Evolutionary conservation across 2,329 filamentous ascomycete species (phyloP).

Genomic region (Sporothrix sp.): DNA sequence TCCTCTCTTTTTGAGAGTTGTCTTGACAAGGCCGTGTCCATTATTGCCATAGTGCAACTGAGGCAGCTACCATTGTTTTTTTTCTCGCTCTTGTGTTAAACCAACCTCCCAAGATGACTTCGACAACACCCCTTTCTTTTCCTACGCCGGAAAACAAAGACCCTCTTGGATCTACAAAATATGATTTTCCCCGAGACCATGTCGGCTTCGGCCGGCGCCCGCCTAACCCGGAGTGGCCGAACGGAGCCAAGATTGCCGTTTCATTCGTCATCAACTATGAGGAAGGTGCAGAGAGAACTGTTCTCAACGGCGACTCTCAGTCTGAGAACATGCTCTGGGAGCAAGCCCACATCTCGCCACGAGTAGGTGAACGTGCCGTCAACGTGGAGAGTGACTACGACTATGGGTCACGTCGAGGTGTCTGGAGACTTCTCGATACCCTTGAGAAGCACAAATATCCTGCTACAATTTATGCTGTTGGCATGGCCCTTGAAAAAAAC

Average conservation of each 20-base stretch:
- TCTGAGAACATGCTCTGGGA: constrained; percentile 15
- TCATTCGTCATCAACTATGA: constrained; percentile 31
- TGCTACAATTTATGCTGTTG: constrained; percentile 15
- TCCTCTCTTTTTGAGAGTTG: background rate
- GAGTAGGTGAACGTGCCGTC: constrained; percentile 13
- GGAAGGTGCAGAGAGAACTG: constrained; percentile 24
- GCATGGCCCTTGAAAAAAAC: constrained; percentile 16
- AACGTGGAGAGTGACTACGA: constrained; percentile 18
- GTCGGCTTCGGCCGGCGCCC: constrained; percentile 14
- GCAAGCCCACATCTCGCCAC: constrained; percentile 7
- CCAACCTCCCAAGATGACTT: too few relatives aligned
- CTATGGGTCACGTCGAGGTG: constrained; percentile 15
- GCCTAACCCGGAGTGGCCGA: constrained; percentile 26
- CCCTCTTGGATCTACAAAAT: constrained; percentile 12
- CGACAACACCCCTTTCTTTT: too few relatives aligned
- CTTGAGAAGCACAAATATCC: constrained; percentile 11
- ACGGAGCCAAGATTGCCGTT: constrained; percentile 27
- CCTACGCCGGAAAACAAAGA: constrained; percentile 1
- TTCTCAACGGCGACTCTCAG: constrained; percentile 26
- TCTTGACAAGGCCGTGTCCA: too few relatives aligned
- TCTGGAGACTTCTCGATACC: constrained; percentile 16
- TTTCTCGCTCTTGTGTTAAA: too few relatives aligned
- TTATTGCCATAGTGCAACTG: too few relatives aligned
- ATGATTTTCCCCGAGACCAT: constrained; percentile 19
- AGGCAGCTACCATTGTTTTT: too few relatives aligned